Evolutionary conservation across 768 basidiomycete species (phyloP), one percentile per base, ranked within the genome.

Genomic region (Panaeolus papilionaceus): DNA sequence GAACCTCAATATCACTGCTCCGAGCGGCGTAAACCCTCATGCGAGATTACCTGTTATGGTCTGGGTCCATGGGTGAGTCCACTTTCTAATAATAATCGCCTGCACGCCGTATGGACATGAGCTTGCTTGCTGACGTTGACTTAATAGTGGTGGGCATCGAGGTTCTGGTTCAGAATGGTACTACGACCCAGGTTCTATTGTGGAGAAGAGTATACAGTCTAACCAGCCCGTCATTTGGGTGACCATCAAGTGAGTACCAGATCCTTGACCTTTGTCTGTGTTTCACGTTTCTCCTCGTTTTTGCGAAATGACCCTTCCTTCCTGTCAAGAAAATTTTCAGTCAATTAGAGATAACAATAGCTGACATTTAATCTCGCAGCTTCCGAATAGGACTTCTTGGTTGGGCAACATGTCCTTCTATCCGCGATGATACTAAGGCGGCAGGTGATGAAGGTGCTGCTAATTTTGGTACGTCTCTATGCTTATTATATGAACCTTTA

Each of bases 11-110:
- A 91, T 94, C 64, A 92, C 91, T n/a, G 85, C 86, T 66, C 92
- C 92, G 10, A 87, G 84, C 28, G 86, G 85, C 18, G 79, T 88
- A 20, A 81, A 77, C 3, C 71, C 84, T 3, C 79, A 80, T 58
- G 89, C 90, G 45, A 83, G 80, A 49, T 69, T 90, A 16, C 92
- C 92, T 6, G 92, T 94, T 70, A 92, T 94, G 92, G 76, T 93
- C 54, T 94, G 92, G 92, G 81, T 94, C n/a, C 92, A 94, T 78
- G 92, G 92, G 92, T 93, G 71, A 51, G 88, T 80, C 38, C 37
- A 26, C 62, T 47, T 20, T 47, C 28, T 44, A 33, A 16, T 44
- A 16, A 16, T 44, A 18, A 18, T 44, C 16, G 18, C 5, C 14
- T 16, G 42, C 42, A 44, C 33, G 3, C 33, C 33, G 5, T 33